Conservation (phyloP, 176 grass and related monocot species). For the Eleusine indica region DNA sequence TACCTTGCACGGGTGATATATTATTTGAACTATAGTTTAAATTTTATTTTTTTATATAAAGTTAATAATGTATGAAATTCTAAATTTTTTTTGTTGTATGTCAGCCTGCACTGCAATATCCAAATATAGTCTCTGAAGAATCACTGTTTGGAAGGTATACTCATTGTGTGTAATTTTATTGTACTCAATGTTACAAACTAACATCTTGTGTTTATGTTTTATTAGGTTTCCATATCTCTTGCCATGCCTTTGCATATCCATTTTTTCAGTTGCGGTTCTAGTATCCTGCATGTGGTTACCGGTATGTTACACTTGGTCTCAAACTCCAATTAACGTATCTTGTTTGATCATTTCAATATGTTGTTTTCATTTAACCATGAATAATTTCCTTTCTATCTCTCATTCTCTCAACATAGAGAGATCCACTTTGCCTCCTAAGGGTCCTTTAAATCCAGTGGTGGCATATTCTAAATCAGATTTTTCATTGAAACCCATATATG, state of each 20-base stretch:
- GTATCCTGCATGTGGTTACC: conserved; percentile 77
- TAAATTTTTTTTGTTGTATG: not conserved
- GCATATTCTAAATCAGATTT: not conserved
- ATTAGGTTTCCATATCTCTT: conserved; percentile 83
- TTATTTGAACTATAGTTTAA: not conserved
- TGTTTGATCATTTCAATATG: not conserved
- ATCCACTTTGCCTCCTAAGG: not conserved
- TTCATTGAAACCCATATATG: not conserved
- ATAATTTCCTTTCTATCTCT: not conserved
- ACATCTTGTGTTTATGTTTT: not conserved
- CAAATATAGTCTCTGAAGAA: conserved; percentile 50
- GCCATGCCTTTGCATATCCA: conserved; percentile 69
- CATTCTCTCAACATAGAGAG: not conserved
- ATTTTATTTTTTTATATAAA: not conserved
- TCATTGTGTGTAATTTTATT: not conserved
- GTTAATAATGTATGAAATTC: not conserved
- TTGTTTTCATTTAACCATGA: not conserved
- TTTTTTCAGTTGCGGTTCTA: conserved; percentile 51
- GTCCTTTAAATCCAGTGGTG: not conserved
- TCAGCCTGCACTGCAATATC: conserved; percentile 82
- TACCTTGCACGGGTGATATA: conserved; percentile 55
- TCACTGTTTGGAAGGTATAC: conserved; percentile 70
- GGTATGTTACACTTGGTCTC: conserved; percentile 49
- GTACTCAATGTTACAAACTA: not conserved
- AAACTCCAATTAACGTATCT: not conserved